Conservation (phyloP, 2,329 filamentous ascomycete genomes). For the Cercospora zeina region DNA sequence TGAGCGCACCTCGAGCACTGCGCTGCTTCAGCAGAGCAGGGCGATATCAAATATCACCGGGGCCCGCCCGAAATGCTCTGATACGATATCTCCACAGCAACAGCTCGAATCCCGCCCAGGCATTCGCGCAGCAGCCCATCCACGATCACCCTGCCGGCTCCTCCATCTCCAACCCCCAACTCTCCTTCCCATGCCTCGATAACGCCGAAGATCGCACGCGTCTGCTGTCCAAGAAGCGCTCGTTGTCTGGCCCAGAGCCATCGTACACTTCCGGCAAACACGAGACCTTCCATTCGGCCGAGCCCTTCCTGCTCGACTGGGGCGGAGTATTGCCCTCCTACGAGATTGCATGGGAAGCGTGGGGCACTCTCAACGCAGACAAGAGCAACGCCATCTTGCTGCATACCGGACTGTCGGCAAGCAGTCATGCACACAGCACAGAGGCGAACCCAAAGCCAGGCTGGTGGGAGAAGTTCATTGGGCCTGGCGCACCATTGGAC, state of each 20-base stretch:
- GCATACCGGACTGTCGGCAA: conserved; percentile 94
- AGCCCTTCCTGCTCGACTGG: conserved; percentile 86
- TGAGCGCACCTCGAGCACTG: conserved; percentile 11
- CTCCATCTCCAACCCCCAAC: conserved; percentile 71
- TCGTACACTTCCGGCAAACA: conserved; percentile 91
- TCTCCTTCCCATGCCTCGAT: conserved; percentile 88
- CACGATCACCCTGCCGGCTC: conserved; percentile 33
- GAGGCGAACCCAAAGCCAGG: conserved; percentile 79
- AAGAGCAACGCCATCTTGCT: conserved; percentile 87
- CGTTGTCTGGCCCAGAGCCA: conserved; percentile 77
- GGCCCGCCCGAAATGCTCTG: not conserved
- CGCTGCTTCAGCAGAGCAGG: conserved; percentile 2
- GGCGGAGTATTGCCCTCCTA: conserved; percentile 88
- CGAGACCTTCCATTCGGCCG: conserved; percentile 69
- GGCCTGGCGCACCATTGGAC: conserved; percentile 78
- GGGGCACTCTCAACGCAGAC: conserved; percentile 77
- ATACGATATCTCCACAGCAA: conserved; percentile 24
- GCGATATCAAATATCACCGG: conserved; percentile 6
- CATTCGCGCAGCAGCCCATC: conserved; percentile 29
- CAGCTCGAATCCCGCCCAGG: conserved; percentile 23
- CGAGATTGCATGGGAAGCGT: conserved; percentile 88
- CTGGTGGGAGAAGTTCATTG: conserved; percentile 99
- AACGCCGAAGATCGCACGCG: conserved; percentile 73
- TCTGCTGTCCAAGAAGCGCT: conserved; percentile 65
- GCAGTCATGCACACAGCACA: conserved; percentile 95